phyloP scores from a whole-genome alignment of 306 rosid genomes.

The Rosa lucieae region DNA sequence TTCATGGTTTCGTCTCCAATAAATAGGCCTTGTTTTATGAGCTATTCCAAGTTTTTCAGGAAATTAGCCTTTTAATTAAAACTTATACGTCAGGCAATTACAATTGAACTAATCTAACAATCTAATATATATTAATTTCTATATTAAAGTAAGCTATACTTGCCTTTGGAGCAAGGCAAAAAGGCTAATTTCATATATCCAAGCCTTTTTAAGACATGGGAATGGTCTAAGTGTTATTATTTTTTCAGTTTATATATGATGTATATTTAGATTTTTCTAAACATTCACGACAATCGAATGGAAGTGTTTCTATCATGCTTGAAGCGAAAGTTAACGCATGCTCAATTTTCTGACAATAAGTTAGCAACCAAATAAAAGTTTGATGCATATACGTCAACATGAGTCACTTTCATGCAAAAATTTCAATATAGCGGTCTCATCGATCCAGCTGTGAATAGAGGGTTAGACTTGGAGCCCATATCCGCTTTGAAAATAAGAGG shows the following conservation, averaged over 20 bases:
- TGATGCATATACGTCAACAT: not conserved
- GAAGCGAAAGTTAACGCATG: not conserved
- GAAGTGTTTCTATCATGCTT: too few species aligned
- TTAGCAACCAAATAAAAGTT: not conserved
- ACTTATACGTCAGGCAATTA: not conserved
- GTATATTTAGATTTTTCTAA: too few species aligned
- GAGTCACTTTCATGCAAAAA: not conserved
- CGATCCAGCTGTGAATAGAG: not conserved
- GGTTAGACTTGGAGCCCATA: not conserved
- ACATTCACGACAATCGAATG: too few species aligned
- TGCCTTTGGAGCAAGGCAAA: too few species aligned
- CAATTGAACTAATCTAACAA: too few species aligned
- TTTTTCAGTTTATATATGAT: too few species aligned
- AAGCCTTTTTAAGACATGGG: too few species aligned
- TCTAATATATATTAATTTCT: too few species aligned
- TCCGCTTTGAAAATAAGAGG: not conserved
- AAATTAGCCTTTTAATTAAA: not conserved
- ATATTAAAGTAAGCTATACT: too few species aligned
- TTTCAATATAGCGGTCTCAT: not conserved
- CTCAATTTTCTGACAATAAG: not conserved
- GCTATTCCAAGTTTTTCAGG: not conserved
- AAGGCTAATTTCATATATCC: not conserved
- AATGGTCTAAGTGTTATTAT: too few species aligned
- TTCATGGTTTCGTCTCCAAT: too few species aligned
- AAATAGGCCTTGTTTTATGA: not conserved